Base-by-base conservation (phyloP, 768 basidiomycete genomes). In the Lactifluus hygrophoroides region DNA sequence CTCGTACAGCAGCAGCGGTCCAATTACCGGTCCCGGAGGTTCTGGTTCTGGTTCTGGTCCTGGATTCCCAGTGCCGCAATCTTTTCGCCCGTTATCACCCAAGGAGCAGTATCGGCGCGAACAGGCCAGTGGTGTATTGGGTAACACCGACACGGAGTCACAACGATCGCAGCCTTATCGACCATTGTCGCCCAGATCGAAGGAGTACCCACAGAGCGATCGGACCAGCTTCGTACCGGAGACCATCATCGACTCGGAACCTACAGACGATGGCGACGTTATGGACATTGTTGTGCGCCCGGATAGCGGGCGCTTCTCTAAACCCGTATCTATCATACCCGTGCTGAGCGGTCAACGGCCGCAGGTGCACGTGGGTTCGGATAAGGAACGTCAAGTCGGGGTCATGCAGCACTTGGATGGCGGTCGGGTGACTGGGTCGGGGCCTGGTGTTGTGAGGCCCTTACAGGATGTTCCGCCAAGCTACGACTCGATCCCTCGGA, bases 351-450 rank as follows among this genome's bases (percentile, higher is more conserved):
- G 32, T 10, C 32, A 5, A 60, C 4, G 60, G 58, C 16, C 49
- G 67, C 11, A 32, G 32, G 58, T 56, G 14, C 64, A 69, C 7
- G 65, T 65, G 54, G 69, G 69, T 30, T 59, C 64, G 27, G 1
- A 14, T 10, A 56, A 58, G 42, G 60, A 48, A 40, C 38, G 25
- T 4, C 52, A 52, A 21, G 52, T 59, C 32, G 49, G 30, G 38
- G 51, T 70, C 6, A 49, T 71, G 49, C 69, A 69, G 58, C 70
- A 71, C 45, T 46, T 51, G 58, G 70, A 71, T 38, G 70, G 58
- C 10, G 70, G 70, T 1, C 61, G 67, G 5, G 3, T 58, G 13
- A 5, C 43, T 17, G 51, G 21, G 11, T 10, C 32, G n/a, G n/a
- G n/a, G n/a, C 32, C 5, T 32, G 32, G 32, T 32, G n/a, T 32